Evolutionary conservation across 2,329 filamentous ascomycete species (phyloP).

Genomic region (Zymoseptoria passerinii): DNA sequence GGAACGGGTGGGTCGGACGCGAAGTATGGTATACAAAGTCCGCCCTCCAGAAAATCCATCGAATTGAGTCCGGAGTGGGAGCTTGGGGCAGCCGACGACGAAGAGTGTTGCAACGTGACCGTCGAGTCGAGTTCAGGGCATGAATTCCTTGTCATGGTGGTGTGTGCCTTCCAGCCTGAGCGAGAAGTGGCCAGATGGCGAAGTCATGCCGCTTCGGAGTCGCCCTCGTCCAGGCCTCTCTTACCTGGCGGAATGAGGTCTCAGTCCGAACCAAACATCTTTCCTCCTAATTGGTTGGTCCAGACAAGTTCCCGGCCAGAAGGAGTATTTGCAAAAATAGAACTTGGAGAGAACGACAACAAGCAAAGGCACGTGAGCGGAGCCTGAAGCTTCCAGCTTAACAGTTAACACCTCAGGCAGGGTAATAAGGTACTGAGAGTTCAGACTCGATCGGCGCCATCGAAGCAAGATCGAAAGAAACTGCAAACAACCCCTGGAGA

Average conservation of each 20-base stretch:
- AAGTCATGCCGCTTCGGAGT: too few species aligned
- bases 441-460: not conserved
- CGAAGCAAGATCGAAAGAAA: not conserved
- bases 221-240: too few species aligned
- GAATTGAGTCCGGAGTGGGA: not conserved
- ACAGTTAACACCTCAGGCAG: too few species aligned
- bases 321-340: not conserved
- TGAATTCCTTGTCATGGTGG: too few species aligned
- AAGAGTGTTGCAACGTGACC: too few species aligned
- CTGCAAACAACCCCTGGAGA: not conserved
- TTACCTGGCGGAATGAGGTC: too few species aligned
- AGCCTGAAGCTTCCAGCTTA: not conserved
- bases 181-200: too few species aligned
- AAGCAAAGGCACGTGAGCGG: not conserved
- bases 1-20: not conserved
- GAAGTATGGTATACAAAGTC: conserved; percentile 1
- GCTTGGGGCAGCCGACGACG: too few species aligned
- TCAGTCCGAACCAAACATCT: not conserved
- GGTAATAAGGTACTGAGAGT: too few species aligned
- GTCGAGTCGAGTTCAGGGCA: too few species aligned
- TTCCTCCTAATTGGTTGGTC: not conserved
- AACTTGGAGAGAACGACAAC: not conserved
- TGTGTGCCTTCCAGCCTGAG: too few species aligned
- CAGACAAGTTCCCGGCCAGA: not conserved
- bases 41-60: not conserved